A percentile compares a stretch with the other conserved stretches of the same genome.
Conservation (phyloP, 2,329 filamentous ascomycete species). For the Hypoxylon sp. region DNA sequence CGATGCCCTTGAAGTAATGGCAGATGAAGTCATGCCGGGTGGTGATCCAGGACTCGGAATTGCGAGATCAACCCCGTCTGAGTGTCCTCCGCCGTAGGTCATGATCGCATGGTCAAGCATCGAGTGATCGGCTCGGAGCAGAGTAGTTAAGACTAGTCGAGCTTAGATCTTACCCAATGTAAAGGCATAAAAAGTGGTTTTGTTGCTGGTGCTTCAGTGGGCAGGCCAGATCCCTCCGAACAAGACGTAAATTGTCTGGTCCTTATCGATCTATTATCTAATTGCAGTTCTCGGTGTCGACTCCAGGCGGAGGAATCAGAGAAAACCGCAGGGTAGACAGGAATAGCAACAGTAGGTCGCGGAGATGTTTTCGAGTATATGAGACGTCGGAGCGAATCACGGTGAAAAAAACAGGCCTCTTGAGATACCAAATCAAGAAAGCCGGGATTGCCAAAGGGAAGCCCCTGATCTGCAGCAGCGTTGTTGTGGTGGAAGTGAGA, state of each 20-base stretch:
- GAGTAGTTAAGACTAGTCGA: not conserved
- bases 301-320: constrained; percentile 32
- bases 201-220: constrained; percentile 2
- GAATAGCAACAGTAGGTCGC: constrained; percentile 36
- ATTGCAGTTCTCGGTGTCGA: constrained; percentile 6
- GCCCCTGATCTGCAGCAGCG: constrained; percentile 44
- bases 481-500: constrained; percentile 37
- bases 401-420: constrained; percentile 19
- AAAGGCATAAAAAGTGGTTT: constrained; percentile 10
- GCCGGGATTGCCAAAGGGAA: constrained; percentile 35
- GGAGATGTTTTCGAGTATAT: constrained; percentile 19
- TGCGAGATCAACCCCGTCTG: constrained; percentile 58
- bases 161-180: not conserved
- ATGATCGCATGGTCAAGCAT: constrained; percentile 56
- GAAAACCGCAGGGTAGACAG: constrained; percentile 29
- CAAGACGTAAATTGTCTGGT: constrained; percentile 10
- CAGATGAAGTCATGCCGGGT: constrained; percentile 81
- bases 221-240: constrained; percentile 5
- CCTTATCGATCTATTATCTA: constrained; percentile 29
- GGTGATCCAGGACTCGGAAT: constrained; percentile 73
- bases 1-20: constrained; percentile 89
- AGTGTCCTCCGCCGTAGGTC: constrained; percentile 57
- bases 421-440: constrained; percentile 28
- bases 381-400: constrained; percentile 24
- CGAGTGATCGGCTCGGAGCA: constrained; percentile 13